Conservation (phyloP, 768 basidiomycete genomes). For the Hericium rajendrae region DNA sequence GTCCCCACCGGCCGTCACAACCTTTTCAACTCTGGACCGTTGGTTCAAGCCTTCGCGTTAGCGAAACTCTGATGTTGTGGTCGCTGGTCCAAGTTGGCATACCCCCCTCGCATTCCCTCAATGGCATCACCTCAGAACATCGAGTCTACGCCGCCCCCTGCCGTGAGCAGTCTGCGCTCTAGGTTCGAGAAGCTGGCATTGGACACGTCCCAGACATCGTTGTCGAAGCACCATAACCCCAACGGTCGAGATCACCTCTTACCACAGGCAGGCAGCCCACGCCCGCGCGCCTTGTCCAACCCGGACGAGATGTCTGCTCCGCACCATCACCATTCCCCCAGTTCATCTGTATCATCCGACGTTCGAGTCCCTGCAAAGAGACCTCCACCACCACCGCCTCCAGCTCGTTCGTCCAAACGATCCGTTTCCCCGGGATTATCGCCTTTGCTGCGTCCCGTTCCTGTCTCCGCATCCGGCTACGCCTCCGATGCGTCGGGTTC, state of each 20-base stretch:
- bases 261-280: neutral
- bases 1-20: neutral
- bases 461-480: neutral
- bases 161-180: slow-evolving; percentile 61
- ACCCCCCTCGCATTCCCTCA: neutral
- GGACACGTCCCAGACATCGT: slow-evolving; percentile 19
- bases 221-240: neutral
- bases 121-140: neutral
- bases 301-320: neutral
- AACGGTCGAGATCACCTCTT: neutral
- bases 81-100: neutral
- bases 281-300: neutral
- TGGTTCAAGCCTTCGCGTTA: neutral
- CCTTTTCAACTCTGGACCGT: neutral
- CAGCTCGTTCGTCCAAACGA: neutral
- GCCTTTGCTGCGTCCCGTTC: neutral
- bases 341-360: neutral
- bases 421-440: neutral
- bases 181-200: slow-evolving; percentile 62
- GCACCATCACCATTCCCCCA: neutral
- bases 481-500: neutral
- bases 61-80: neutral
- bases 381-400: neutral
- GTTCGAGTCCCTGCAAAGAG: neutral
- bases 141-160: slow-evolving; percentile 32